Conservation (phyloP, 2,329 filamentous ascomycete genomes). For the Aspergillus awamori region DNA sequence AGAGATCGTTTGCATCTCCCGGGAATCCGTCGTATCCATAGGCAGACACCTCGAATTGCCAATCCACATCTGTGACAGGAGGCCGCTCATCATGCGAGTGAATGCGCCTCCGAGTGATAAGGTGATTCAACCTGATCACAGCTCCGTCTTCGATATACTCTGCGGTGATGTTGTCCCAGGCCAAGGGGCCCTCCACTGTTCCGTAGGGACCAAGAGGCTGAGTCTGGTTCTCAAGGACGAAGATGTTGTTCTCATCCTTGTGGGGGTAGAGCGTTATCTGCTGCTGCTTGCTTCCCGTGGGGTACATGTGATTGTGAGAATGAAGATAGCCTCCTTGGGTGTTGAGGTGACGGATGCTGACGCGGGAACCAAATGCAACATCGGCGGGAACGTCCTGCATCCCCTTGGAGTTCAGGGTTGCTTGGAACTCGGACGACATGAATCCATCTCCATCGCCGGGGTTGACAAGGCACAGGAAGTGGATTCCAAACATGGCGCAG, state of each 20-base stretch:
- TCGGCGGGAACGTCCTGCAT: slow-evolving; percentile 96
- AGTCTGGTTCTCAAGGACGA: slow-evolving; percentile 93
- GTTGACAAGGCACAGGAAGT: slow-evolving; percentile 91
- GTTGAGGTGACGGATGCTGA: slow-evolving; percentile 89
- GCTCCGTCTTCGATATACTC: slow-evolving; percentile 77
- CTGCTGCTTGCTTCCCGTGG: slow-evolving; percentile 95
- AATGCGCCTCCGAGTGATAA: slow-evolving; percentile 79
- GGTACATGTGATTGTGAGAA: slow-evolving; percentile 97
- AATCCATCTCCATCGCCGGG: slow-evolving; percentile 97
- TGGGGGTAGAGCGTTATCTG: slow-evolving; percentile 98
- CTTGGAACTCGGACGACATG: slow-evolving; percentile 99
- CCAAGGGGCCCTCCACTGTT: slow-evolving; percentile 75
- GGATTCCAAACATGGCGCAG: slow-evolving; percentile 94
- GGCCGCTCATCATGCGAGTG: slow-evolving; percentile 92
- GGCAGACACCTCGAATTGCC: slow-evolving; percentile 94
- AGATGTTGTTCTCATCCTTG: slow-evolving; percentile 98
- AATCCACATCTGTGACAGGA: slow-evolving; percentile 82
- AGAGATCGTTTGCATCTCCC: slow-evolving; percentile 94
- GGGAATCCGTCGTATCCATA: slow-evolving; percentile 97
- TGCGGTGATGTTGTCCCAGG: slow-evolving; percentile 76
- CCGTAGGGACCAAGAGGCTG: slow-evolving; percentile 79
- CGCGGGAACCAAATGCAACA: slow-evolving; percentile 82
- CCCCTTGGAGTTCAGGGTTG: slow-evolving; percentile 91
- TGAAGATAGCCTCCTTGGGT: slow-evolving; percentile 98
- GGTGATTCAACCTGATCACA: slow-evolving; percentile 80